A percentile compares a stretch with the other conserved stretches of the same genome.
Conservation (phyloP, 2,329 filamentous ascomycete genomes). For the Ophiobolus disseminans region DNA sequence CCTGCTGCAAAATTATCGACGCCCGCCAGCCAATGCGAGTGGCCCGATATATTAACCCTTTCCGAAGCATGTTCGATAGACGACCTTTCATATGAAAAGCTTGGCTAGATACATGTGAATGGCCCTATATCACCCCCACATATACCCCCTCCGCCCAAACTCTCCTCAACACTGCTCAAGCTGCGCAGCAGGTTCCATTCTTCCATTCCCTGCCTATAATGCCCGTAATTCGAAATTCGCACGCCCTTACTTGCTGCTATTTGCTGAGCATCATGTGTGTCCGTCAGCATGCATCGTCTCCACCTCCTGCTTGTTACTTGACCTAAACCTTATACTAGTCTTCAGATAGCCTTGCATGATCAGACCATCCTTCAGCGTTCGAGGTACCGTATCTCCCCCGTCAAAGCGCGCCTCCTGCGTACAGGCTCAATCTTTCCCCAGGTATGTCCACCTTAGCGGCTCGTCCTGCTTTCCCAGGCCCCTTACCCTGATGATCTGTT, state of each 20-base stretch:
- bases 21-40: constrained; percentile 13
- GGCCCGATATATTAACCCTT: constrained; percentile 22
- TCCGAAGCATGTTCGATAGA: constrained; percentile 22
- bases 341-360: constrained; percentile 13
- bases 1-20: constrained; percentile 7
- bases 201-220: constrained; percentile 30
- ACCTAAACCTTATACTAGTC: not conserved
- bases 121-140: constrained; percentile 36
- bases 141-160: constrained; percentile 30
- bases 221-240: constrained; percentile 18
- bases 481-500: constrained; percentile 56
- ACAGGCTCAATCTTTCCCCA: constrained; percentile 46
- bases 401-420: constrained; percentile 10
- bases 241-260: constrained; percentile 6
- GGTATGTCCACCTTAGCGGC: constrained; percentile 54
- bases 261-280: constrained; percentile 2
- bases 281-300: constrained; percentile 13
- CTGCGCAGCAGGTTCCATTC: constrained; percentile 19
- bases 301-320: constrained; percentile 5
- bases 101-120: constrained; percentile 20
- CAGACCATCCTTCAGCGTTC: constrained; percentile 5
- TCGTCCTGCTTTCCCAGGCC: constrained; percentile 50
- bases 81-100: constrained; percentile 20
- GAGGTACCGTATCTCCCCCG: not conserved
- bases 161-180: constrained; percentile 25